Base-by-base conservation (phyloP, 2,329 filamentous ascomycete species). In the Biscogniauxia mediterranea region DNA sequence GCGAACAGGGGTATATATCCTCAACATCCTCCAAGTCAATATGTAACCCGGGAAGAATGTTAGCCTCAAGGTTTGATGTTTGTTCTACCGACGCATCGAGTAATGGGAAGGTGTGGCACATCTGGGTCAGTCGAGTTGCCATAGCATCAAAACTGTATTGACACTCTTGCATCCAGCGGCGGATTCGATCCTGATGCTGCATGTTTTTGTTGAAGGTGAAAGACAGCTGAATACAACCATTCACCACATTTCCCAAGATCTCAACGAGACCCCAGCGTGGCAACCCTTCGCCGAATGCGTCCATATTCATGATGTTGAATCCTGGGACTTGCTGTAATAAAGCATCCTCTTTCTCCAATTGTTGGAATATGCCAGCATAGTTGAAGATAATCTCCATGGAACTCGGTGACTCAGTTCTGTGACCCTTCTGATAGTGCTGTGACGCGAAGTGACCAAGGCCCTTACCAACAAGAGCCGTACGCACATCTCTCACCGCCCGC, bases 401-500 rank as follows among this genome's bases (percentile, higher is more conserved):
- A 46, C 38, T 46, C 17, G 38, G 38, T n/a, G 38, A 11, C 38
- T 46, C 75, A 0, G 49, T 42, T 72, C 68, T n/a, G 70, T 70
- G 61, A 75, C 62, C 0, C 61, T 64, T 1, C 73, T 73, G 1
- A 69, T 66, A 21, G 67, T 58, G 42, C 65, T 75, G 54, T 76
- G 68, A 56, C 73, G 73, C 5, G 72, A 70, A 2, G 70, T 69
- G 0, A 75, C 72, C 62, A 80, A 80, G 70, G 66, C 77, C 78
- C 57, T 79, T 77, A 19, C 66, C 68, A 0, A 74, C 73, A 1
- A 75, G 68, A 8, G 50, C 51, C 15, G 26, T 46, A 13, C 54
- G 56, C 9, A 32, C 13, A 25, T 59, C 57, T 52, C 59, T 62
- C 7, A 53, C 56, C 2, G 46, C 32, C 3, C 57, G 51, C 25